These are phyloP conservation scores for Blastocystis hominis DNA, from an alignment of 352 stramenopile genomes.

Conservation along the genomic window DNA sequence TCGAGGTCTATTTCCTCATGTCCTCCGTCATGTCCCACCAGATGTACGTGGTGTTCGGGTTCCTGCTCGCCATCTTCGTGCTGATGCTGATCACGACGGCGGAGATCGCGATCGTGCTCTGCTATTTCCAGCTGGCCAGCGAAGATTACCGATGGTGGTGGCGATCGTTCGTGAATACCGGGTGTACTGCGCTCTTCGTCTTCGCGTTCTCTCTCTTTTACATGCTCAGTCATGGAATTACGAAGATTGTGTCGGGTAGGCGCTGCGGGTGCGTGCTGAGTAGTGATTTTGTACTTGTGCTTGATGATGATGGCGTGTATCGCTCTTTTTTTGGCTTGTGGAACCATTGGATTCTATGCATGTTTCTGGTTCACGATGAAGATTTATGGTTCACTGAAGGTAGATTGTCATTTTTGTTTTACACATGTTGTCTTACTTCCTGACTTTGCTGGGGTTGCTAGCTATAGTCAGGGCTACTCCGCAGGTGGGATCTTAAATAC, in stretches of 20 bases:
- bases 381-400: slow-evolving; percentile 91
- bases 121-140: slow-evolving; percentile 96
- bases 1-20: slow-evolving; percentile 99
- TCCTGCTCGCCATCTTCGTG: slow-evolving; percentile 92
- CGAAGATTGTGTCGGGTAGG: slow-evolving; percentile 73
- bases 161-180: slow-evolving; percentile 86
- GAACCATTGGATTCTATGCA: slow-evolving; percentile 87
- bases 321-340: slow-evolving; percentile 90
- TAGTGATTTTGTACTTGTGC: slow-evolving; percentile 91
- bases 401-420: slow-evolving; percentile 65
- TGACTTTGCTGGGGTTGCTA: not conserved
- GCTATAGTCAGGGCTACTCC: not conserved
- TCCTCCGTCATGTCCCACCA: slow-evolving; percentile 93
- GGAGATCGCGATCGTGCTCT: slow-evolving; percentile 96
- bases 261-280: not conserved
- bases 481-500: not conserved
- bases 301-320: slow-evolving; percentile 96
- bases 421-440: not conserved
- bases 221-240: slow-evolving; percentile 93
- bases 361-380: slow-evolving; percentile 96
- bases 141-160: slow-evolving; percentile 95
- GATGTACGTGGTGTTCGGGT: slow-evolving; percentile 99
- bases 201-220: slow-evolving; percentile 98
- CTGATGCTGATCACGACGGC: slow-evolving; percentile 93
- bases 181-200: slow-evolving; percentile 86